Conservation (phyloP, 108 stramenopile genomes). For the Cyclostephanos invisitatus region DNA sequence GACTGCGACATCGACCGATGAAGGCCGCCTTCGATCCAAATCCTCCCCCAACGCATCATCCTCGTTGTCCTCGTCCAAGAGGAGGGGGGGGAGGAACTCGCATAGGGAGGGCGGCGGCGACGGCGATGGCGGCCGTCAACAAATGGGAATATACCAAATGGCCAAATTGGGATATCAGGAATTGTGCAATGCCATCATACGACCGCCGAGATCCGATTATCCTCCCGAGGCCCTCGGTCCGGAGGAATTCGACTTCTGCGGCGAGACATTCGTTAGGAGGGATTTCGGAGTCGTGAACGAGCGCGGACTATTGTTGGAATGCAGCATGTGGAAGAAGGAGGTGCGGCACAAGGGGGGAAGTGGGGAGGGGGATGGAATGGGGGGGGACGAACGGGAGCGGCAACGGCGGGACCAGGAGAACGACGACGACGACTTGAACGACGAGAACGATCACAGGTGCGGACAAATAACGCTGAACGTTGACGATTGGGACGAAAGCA, state of each 20-base stretch:
- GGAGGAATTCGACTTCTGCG: conserved; percentile 56
- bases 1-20: no score
- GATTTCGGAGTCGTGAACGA: conserved; percentile 48
- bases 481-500: conserved; percentile 32
- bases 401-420: not conserved
- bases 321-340: conserved; percentile 40
- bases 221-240: conserved; percentile 62
- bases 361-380: conserved; percentile 2
- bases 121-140: not conserved
- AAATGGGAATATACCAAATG: conserved; percentile 48
- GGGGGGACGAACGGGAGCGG: not conserved
- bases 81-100: not conserved
- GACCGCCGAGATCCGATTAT: conserved; percentile 94
- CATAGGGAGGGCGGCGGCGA: conserved; percentile 43
- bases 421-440: not conserved
- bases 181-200: conserved; percentile 96
- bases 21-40: not conserved
- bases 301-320: conserved; percentile 35
- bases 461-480: conserved; percentile 14
- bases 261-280: conserved; percentile 19
- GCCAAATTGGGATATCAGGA: conserved; percentile 89
- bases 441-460: conserved; percentile 8
- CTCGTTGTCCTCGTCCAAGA: not conserved
- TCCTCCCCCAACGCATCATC: not conserved
- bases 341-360: not conserved